Evolutionary conservation across 495 filamentous ascomycete genomes (phyloP).

Genomic region (Daldinia bambusicola): DNA sequence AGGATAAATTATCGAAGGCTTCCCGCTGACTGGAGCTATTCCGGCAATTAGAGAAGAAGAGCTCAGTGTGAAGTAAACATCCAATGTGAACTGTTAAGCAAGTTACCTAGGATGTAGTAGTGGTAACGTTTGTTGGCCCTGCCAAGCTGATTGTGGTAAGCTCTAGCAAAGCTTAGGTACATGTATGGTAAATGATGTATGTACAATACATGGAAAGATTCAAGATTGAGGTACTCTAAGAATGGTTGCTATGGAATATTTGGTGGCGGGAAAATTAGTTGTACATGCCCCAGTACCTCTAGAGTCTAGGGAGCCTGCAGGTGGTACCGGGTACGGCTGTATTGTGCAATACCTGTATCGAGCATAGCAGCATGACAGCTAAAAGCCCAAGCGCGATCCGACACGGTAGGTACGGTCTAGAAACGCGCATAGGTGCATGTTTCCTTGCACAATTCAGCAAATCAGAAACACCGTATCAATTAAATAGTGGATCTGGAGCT

Average conservation of each 20-base stretch:
- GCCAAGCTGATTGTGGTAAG: constrained; percentile 30
- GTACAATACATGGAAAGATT: constrained; percentile 6
- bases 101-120: neutral
- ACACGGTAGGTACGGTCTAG: constrained; percentile 5
- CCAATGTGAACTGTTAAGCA: constrained; percentile 9
- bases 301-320: neutral
- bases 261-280: constrained; percentile 15
- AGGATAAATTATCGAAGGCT: neutral
- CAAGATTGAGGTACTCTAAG: neutral
- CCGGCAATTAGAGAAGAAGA: constrained; percentile 1
- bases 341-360: neutral
- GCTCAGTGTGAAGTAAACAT: neutral
- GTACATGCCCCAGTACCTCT: neutral
- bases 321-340: constrained; percentile 10
- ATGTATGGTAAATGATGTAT: constrained; percentile 8
- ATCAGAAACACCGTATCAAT: constrained; percentile 5
- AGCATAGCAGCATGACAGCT: neutral
- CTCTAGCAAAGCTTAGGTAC: constrained; percentile 8
- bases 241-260: constrained; percentile 1
- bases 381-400: constrained; percentile 29
- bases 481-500: constrained; percentile 21
- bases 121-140: constrained; percentile 12
- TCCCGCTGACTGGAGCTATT: neutral
- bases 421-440: constrained; percentile 22
- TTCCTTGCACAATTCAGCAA: constrained; percentile 1